Percentiles rank a stretch among this genome's conserved stretches.
These are phyloP conservation scores for Podaxis mareebaensis DNA, from an alignment of 768 basidiomycete species.

Conservation along the genomic window DNA sequence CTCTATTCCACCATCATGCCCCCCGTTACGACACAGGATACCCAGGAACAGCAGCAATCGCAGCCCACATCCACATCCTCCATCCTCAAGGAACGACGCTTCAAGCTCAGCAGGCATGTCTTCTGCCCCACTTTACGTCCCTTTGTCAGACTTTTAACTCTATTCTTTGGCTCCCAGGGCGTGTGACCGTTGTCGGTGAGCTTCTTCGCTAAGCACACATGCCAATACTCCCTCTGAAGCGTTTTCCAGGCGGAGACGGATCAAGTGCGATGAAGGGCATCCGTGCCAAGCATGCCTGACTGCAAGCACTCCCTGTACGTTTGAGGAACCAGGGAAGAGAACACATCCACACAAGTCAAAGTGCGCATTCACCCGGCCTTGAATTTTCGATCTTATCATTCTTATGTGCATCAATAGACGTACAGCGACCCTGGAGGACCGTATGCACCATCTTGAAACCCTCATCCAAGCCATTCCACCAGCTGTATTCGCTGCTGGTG, in stretches of 20 bases:
- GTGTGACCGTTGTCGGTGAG: slow-evolving; percentile 90
- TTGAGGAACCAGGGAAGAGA: slow-evolving; percentile 85
- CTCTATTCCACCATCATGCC: slow-evolving; percentile 45
- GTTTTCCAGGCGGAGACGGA: slow-evolving; percentile 65
- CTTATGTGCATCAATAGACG: slow-evolving; percentile 44
- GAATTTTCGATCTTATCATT: not conserved
- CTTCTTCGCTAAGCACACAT: slow-evolving; percentile 12
- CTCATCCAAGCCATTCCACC: slow-evolving; percentile 84
- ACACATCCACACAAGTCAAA: slow-evolving; percentile 89
- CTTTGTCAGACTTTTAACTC: not conserved
- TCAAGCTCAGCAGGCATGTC: slow-evolving; percentile 82
- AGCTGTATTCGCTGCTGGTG: slow-evolving; percentile 70
- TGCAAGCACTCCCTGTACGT: slow-evolving; percentile 79
- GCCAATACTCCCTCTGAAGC: slow-evolving; percentile 13
- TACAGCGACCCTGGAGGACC: slow-evolving; percentile 81
- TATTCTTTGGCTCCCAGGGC: slow-evolving; percentile 48
- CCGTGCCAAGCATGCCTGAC: slow-evolving; percentile 88
- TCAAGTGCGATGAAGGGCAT: slow-evolving; percentile 88
- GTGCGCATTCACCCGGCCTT: slow-evolving; percentile 40
- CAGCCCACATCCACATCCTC: slow-evolving; percentile 38
- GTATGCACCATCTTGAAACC: slow-evolving; percentile 86
- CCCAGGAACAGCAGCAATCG: slow-evolving; percentile 41
- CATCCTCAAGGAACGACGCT: slow-evolving; percentile 76
- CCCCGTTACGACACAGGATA: slow-evolving; percentile 42
- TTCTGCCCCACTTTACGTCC: slow-evolving; percentile 5